Percentiles rank a stretch among this genome's conserved stretches.
Evolutionary conservation across 768 basidiomycete species (phyloP).

Genomic region (Hericium erinaceus): DNA sequence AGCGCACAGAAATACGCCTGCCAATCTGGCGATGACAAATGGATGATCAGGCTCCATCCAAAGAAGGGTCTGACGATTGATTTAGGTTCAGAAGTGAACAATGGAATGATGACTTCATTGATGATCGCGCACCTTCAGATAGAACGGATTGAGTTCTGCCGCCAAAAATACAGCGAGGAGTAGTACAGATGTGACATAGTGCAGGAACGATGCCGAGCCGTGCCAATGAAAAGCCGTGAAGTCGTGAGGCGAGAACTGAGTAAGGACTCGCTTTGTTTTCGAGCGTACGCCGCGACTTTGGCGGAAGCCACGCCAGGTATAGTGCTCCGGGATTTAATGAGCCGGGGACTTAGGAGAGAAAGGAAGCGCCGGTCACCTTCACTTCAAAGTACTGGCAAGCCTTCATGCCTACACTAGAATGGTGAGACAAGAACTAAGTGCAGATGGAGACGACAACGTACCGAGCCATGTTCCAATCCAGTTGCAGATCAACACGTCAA

Average conservation of each 20-base stretch:
- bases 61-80: constrained; percentile 39
- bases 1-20: constrained; percentile 77
- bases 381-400: constrained; percentile 83
- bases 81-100: neutral
- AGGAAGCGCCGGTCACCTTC: constrained; percentile 22
- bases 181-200: constrained; percentile 68
- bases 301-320: constrained; percentile 77
- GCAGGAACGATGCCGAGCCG: constrained; percentile 59
- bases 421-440: neutral
- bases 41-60: constrained; percentile 93
- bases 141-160: constrained; percentile 83
- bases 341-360: constrained; percentile 2
- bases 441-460: constrained; percentile 20
- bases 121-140: constrained; percentile 55
- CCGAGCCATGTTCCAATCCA: constrained; percentile 83
- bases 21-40: constrained; percentile 62
- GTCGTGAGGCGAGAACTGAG: constrained; percentile 81
- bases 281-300: constrained; percentile 70
- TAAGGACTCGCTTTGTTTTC: constrained; percentile 71
- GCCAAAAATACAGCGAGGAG: constrained; percentile 72
- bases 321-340: constrained; percentile 41
- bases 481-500: constrained; percentile 82
- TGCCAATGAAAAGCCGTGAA: constrained; percentile 88
- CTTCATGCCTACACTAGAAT: constrained; percentile 57
- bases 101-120: neutral